Conservation (phyloP, 164 flowering plant genomes). For the Piper betle region DNA sequence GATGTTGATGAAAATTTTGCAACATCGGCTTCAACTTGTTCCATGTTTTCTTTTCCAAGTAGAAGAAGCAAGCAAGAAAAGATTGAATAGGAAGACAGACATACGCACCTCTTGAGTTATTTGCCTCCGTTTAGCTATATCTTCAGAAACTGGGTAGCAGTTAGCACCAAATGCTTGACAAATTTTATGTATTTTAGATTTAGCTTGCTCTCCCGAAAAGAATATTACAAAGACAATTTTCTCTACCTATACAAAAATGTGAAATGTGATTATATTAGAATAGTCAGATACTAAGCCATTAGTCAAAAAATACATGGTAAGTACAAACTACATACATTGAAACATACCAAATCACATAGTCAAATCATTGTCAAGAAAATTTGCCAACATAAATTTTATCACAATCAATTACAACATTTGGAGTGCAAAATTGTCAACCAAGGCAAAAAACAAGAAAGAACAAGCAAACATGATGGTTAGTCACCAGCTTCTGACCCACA, state of each 20-base stretch:
- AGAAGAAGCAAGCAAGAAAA: neutral
- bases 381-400: too few species aligned
- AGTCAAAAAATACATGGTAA: too few species aligned
- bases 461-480: too few species aligned
- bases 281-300: neutral
- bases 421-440: too few species aligned
- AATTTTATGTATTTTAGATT: constrained; percentile 75
- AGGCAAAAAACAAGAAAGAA: too few species aligned
- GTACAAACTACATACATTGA: too few species aligned
- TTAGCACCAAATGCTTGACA: constrained; percentile 99
- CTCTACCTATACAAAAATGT: constrained; percentile 52
- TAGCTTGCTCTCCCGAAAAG: constrained; percentile 98
- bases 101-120: constrained; percentile 56
- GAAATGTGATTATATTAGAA: neutral
- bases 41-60: neutral
- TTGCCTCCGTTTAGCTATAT: constrained; percentile 71
- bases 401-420: too few species aligned
- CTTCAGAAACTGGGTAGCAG: constrained; percentile 97
- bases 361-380: too few species aligned
- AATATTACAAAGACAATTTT: constrained; percentile 86
- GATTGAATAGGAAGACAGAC: constrained; percentile 6
- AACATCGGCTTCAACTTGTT: neutral
- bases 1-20: neutral
- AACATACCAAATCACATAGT: too few species aligned
- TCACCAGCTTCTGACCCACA: too few species aligned